A percentile compares a stretch with the other conserved stretches of the same genome.
These are phyloP conservation scores for Macrolepiota dolichaula DNA, from an alignment of 768 basidiomycete species.

Conservation along the genomic window DNA sequence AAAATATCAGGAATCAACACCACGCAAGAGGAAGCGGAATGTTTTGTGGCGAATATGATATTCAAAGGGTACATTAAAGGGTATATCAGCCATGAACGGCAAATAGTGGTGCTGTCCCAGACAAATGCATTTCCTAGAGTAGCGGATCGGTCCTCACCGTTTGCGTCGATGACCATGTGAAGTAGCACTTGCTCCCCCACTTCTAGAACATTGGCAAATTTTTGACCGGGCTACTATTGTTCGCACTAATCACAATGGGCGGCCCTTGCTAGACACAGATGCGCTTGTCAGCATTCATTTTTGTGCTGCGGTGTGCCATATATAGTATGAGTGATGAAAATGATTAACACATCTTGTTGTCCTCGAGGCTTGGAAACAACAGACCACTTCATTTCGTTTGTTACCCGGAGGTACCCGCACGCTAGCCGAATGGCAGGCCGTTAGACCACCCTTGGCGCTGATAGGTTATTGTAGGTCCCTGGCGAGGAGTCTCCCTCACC, in stretches of 20 bases:
- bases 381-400: background rate
- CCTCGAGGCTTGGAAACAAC: background rate
- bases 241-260: background rate
- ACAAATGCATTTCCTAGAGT: conserved; percentile 79
- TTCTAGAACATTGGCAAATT: background rate
- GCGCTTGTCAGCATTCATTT: background rate
- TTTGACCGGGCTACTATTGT: background rate
- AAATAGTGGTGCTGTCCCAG: conserved; percentile 86
- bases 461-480: too few species aligned
- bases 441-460: too few species aligned
- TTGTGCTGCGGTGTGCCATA: background rate
- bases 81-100: conserved; percentile 94
- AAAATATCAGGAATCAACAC: conserved; percentile 68
- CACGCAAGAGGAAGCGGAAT: conserved; percentile 82
- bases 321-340: background rate
- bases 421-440: too few species aligned
- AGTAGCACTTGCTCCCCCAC: conserved; percentile 6
- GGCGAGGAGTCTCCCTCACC: too few species aligned
- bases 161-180: conserved; percentile 32
- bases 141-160: conserved; percentile 59
- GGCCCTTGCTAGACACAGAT: background rate
- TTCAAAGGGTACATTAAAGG: conserved; percentile 91
- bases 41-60: conserved; percentile 92
- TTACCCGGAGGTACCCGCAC: background rate
- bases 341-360: background rate